Percentiles rank a stretch among this genome's conserved stretches.
These are phyloP conservation scores for Leccinum arenicola DNA, from an alignment of 768 basidiomycete species.

Conservation along the genomic window DNA sequence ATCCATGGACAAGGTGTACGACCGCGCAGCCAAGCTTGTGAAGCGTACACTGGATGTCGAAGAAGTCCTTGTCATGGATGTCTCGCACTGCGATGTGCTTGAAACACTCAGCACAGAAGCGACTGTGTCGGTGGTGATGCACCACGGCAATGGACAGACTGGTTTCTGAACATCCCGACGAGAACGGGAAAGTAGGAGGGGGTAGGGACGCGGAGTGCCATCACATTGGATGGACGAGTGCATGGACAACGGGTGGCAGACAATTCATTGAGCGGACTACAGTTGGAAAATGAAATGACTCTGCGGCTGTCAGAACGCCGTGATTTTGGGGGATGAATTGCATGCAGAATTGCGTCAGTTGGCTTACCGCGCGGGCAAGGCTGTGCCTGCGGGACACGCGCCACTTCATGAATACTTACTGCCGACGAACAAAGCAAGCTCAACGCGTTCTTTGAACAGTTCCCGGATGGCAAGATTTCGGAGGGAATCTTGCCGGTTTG, in stretches of 20 bases:
- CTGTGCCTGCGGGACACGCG: conserved; percentile 28
- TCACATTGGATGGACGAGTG: too few relatives aligned
- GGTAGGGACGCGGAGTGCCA: too few relatives aligned
- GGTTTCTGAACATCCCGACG: too few relatives aligned
- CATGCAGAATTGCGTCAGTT: too few relatives aligned
- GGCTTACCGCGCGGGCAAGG: too few relatives aligned
- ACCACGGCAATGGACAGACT: conserved; percentile 57
- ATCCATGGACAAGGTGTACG: conserved; percentile 87
- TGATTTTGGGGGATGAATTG: too few relatives aligned
- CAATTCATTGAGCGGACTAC: too few relatives aligned
- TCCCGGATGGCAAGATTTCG: conserved; percentile 84
- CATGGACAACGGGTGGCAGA: too few relatives aligned
- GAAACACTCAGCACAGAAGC: conserved; percentile 65
- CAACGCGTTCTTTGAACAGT: conserved; percentile 71
- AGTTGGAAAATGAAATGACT: too few relatives aligned
- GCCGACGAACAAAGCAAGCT: conserved; percentile 69
- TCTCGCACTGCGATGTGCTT: conserved; percentile 84
- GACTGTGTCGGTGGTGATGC: conserved; percentile 64
- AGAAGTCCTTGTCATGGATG: conserved; percentile 89
- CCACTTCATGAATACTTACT: conserved; percentile 54
- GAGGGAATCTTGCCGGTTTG: conserved; percentile 85
- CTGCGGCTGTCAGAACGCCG: too few relatives aligned
- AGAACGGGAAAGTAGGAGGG: too few relatives aligned
- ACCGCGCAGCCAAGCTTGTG: conserved; percentile 86
- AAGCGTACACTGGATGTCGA: conserved; percentile 89